A percentile compares a stretch with the other conserved stretches of the same genome.
These are phyloP conservation scores for Chlorophyllum brunneum DNA, from an alignment of 768 basidiomycete genomes.

Conservation along the genomic window DNA sequence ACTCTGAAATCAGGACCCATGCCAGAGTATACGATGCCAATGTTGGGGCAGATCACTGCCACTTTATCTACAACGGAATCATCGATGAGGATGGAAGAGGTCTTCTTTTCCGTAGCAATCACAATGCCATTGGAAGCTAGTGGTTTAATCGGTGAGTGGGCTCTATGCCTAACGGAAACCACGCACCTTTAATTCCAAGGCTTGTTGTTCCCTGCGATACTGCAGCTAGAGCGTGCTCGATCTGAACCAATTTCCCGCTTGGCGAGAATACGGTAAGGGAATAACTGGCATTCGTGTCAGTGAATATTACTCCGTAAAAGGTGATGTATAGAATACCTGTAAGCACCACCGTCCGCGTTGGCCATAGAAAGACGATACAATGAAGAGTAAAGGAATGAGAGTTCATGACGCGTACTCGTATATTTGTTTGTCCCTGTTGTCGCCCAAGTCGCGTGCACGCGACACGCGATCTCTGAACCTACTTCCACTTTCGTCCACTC, in stretches of 20 bases:
- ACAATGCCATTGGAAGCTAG: constrained; percentile 98
- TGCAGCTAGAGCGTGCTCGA: constrained; percentile 98
- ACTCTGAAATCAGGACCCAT: constrained; percentile 99
- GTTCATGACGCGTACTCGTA: constrained; percentile 16
- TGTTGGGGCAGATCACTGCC: constrained; percentile 95
- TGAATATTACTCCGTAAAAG: constrained; percentile 8
- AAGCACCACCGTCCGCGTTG: constrained; percentile 77
- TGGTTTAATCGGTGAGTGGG: constrained; percentile 11
- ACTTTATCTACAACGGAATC: constrained; percentile 98
- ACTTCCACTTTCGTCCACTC: background rate
- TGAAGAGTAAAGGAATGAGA: constrained; percentile 19
- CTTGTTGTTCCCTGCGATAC: constrained; percentile 95
- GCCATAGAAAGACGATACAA: constrained; percentile 50
- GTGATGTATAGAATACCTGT: constrained; percentile 44
- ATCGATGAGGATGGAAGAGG: constrained; percentile 95
- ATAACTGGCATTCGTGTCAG: constrained; percentile 54
- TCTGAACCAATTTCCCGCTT: constrained; percentile 98
- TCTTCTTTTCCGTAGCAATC: constrained; percentile 99
- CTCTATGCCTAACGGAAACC: constrained; percentile 5
- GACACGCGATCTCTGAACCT: constrained; percentile 2
- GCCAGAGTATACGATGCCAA: constrained; percentile 98
- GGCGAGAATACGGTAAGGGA: constrained; percentile 99
- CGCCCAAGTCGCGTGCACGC: background rate
- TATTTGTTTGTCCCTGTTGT: constrained; percentile 15
- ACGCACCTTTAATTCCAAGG: constrained; percentile 94